Evolutionary conservation across 352 stramenopile genomes (phyloP).

Genomic region (Phytophthora litchii): DNA sequence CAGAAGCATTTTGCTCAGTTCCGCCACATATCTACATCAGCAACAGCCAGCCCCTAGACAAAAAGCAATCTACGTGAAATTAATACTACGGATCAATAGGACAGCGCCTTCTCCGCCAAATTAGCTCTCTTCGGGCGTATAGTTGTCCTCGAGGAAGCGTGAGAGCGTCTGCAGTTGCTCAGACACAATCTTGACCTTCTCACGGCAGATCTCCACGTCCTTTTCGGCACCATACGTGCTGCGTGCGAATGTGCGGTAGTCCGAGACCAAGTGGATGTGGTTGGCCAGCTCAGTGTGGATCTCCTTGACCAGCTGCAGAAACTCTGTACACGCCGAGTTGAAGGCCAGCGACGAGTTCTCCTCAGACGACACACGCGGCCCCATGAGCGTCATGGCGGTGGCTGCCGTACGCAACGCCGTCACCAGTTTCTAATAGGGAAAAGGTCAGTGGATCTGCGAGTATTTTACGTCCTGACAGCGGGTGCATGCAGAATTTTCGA

Average conservation of each 20-base stretch:
- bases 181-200: conserved; percentile 81
- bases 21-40: conserved; percentile 16
- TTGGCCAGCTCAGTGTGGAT: conserved; percentile 84
- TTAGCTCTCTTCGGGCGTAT: conserved; percentile 64
- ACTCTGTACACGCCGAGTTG: conserved; percentile 79
- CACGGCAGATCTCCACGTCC: conserved; percentile 73
- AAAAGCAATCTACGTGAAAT: conserved; percentile 26
- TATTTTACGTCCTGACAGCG: conserved; percentile 6
- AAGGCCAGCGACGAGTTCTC: conserved; percentile 77
- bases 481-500: neutral
- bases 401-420: conserved; percentile 69
- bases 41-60: conserved; percentile 3
- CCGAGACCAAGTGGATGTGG: conserved; percentile 85
- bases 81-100: conserved; percentile 11
- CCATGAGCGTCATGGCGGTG: conserved; percentile 70
- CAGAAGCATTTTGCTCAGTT: conserved; percentile 72
- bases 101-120: neutral
- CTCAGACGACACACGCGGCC: conserved; percentile 63
- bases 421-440: conserved; percentile 75
- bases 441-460: conserved; percentile 8
- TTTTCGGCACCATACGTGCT: conserved; percentile 88
- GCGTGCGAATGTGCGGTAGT: conserved; percentile 84
- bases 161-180: conserved; percentile 81
- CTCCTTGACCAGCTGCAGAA: conserved; percentile 86
- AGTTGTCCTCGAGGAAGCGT: conserved; percentile 80